Evolutionary conservation across 208 protist genomes (phyloP).

Genomic region (Trypanosoma conorhini): DNA sequence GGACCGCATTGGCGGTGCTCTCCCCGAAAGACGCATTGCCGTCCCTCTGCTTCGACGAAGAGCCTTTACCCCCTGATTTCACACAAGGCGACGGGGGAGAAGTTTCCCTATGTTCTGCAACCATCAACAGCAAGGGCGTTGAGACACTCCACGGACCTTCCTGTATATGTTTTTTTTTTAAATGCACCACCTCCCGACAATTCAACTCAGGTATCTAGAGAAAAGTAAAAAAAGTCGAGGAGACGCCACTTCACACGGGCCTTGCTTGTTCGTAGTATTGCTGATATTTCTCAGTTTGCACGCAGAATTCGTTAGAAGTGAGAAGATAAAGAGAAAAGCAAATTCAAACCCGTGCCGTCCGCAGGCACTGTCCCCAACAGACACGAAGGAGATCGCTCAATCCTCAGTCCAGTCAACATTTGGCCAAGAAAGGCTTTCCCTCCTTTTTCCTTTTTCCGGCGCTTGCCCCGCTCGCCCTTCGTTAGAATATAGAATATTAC

Average conservation of each 20-base stretch:
- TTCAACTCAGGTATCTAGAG: background rate
- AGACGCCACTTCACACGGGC: background rate
- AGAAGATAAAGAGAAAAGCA: background rate
- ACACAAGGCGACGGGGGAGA: background rate
- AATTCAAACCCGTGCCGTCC: background rate
- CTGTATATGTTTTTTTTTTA: background rate
- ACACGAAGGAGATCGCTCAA: background rate
- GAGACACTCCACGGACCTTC: background rate
- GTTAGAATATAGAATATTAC: too few species aligned
- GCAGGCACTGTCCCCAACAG: background rate
- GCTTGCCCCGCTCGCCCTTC: too few species aligned
- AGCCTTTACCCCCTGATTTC: background rate
- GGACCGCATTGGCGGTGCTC: background rate
- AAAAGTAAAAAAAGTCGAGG: background rate
- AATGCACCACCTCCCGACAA: background rate
- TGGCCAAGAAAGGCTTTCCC: background rate
- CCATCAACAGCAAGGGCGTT: background rate
- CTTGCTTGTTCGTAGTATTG: background rate
- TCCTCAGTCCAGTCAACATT: background rate
- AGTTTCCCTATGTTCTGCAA: background rate
- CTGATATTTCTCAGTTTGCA: background rate
- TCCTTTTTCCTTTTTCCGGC: too few species aligned
- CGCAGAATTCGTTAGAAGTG: background rate
- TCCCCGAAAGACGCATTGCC: background rate
- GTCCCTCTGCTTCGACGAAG: background rate